phyloP scores from a whole-genome alignment of 1,284 basidiomycete genomes.

The Leccinum pachyderme region DNA sequence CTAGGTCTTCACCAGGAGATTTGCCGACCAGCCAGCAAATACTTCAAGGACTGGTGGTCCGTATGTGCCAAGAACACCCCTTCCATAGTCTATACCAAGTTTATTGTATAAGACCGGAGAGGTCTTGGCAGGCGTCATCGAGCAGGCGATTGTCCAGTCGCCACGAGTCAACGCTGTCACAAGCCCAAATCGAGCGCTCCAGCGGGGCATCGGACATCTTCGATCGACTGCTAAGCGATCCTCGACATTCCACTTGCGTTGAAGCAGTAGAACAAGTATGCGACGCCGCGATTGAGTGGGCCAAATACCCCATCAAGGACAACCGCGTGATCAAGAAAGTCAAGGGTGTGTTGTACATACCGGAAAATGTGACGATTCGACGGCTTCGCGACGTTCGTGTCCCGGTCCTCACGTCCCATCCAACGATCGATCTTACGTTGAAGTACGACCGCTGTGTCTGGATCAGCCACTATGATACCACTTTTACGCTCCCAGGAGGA shows the following conservation, averaged over 20 bases:
- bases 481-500: conserved; percentile 76
- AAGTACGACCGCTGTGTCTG: conserved; percentile 68
- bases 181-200: conserved; percentile 48
- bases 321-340: conserved; percentile 25
- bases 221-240: conserved; percentile 50
- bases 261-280: conserved; percentile 67
- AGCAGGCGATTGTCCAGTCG: conserved; percentile 44
- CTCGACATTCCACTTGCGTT: conserved; percentile 42
- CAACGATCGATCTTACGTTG: conserved; percentile 70
- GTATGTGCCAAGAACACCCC: conserved; percentile 88
- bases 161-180: conserved; percentile 35
- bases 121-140: conserved; percentile 15
- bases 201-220: conserved; percentile 73
- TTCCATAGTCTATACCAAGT: conserved; percentile 94
- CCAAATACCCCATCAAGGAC: conserved; percentile 53
- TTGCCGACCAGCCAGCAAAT: conserved; percentile 54
- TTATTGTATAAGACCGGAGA: conserved; percentile 63
- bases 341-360: conserved; percentile 36
- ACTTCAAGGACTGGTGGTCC: conserved; percentile 65
- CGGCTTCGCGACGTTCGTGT: conserved; percentile 60
- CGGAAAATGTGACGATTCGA: conserved; percentile 43
- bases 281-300: conserved; percentile 80
- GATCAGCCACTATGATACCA: conserved; percentile 60
- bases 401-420: conserved; percentile 77
- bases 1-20: conserved; percentile 38